phyloP scores from a whole-genome alignment of 768 basidiomycete genomes.

The Saitozyma podzolica region DNA sequence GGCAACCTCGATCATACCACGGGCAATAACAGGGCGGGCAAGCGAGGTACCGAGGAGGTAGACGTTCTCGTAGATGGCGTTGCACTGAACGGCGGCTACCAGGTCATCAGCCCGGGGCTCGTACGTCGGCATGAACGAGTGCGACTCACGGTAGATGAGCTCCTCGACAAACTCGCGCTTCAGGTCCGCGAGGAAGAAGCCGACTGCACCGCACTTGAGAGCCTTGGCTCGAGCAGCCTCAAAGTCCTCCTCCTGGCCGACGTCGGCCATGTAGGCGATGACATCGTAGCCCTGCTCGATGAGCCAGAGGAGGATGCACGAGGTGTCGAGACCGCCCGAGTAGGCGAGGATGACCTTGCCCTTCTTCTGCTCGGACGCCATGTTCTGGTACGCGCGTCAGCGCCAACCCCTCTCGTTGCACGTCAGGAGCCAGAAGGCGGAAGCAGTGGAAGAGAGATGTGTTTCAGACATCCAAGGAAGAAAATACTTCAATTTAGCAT shows the following conservation, averaged over 20 bases:
- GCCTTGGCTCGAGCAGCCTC: conserved; percentile 88
- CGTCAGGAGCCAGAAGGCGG: not conserved
- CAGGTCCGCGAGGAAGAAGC: conserved; percentile 93
- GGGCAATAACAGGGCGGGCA: conserved; percentile 96
- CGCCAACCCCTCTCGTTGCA: conserved; percentile 9
- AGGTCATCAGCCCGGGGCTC: conserved; percentile 4
- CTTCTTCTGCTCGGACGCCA: conserved; percentile 51
- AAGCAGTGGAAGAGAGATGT: conserved; percentile 8
- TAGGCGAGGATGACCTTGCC: conserved; percentile 96
- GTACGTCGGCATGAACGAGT: not conserved
- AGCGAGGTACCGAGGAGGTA: conserved; percentile 97
- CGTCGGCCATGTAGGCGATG: conserved; percentile 72
- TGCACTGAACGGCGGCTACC: conserved; percentile 84
- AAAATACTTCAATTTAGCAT: conserved; percentile 51
- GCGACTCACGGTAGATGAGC: conserved; percentile 73
- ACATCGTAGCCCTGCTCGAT: conserved; percentile 98
- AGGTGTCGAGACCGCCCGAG: conserved; percentile 97
- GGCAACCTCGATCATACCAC: conserved; percentile 95
- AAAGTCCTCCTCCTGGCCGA: conserved; percentile 69
- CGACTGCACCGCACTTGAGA: conserved; percentile 85
- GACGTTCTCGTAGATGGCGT: conserved; percentile 98
- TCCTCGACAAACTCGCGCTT: conserved; percentile 93
- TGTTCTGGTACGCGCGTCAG: conserved; percentile 11
- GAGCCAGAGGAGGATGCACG: conserved; percentile 98
- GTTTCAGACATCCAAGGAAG: conserved; percentile 55